These are phyloP conservation scores for Saccharum spontaneum DNA, from an alignment of 176 grass and related monocot genomes.

Conservation along the genomic window DNA sequence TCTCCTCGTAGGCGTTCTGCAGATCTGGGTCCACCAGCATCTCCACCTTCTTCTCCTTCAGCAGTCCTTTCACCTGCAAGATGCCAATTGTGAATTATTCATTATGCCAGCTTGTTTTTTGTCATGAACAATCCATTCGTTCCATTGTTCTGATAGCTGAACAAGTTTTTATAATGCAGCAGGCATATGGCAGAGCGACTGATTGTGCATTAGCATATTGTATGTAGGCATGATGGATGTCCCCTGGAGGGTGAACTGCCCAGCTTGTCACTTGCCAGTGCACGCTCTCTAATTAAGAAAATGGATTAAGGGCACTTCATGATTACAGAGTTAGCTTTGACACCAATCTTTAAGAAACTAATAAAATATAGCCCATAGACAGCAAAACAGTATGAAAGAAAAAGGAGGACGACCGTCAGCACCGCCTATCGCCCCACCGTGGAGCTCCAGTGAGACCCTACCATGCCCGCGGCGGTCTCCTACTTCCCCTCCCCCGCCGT, in stretches of 20 bases:
- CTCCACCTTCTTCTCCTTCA: constrained; percentile 58
- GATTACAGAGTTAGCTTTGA: constrained; percentile 8
- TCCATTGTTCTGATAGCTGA: neutral
- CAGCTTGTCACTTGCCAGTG: constrained; percentile 22
- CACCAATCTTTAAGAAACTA: constrained; percentile 3
- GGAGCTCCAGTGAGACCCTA: no score
- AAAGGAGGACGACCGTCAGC: neutral
- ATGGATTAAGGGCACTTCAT: constrained; percentile 19
- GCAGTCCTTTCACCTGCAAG: constrained; percentile 57
- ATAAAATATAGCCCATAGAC: constrained; percentile 7
- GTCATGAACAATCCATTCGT: neutral
- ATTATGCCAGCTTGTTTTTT: constrained; percentile 27
- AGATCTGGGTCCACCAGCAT: constrained; percentile 66
- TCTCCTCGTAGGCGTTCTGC: constrained; percentile 47
- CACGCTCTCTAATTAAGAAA: constrained; percentile 28
- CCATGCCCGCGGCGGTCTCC: no score
- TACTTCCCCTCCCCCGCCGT: no score
- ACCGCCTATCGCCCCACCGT: no score
- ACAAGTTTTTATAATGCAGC: constrained; percentile 20
- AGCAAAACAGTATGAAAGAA: neutral
- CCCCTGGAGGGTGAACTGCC: constrained; percentile 29
- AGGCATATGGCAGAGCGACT: constrained; percentile 18
- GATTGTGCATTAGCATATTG: constrained; percentile 43
- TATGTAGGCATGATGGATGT: constrained; percentile 35
- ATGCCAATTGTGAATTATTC: constrained; percentile 18